Evolutionary conservation across 305 asterid species (phyloP), one percentile per base, ranked within the genome.

Genomic region (Solanum aculeatissimum): DNA sequence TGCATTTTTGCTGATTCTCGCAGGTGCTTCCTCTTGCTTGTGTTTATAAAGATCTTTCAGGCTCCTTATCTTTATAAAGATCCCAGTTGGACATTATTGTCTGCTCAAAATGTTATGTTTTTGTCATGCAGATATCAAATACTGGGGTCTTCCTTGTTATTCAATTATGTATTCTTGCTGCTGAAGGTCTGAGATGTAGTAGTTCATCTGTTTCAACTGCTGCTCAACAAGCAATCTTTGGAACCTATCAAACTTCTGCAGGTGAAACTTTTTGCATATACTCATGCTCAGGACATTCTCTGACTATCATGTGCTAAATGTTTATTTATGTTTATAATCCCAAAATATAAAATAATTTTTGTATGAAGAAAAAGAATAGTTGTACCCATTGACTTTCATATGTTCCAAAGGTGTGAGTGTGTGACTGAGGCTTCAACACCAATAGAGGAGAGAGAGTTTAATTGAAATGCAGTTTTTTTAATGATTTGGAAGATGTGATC

Each of bases 141-240:
- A 89, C 89, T 97, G 87, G 99, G 84, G 93, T 97, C 74, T 97
- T 97, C 90, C 99, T 97, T 87, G 88, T 97, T 75, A 95, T 95
- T 86, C 98, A 97, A 92, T 93, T 95, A 49, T 97, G 99, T 86
- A 91, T 97, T 75, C 83, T 97, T 84, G 95, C 97, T 85, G 98
- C 97, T 63, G 99, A 97, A 89, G 93, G 98, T 88, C 90, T 97
- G 85, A 88, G 98, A 84, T 91, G 98, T 80, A 95, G 97, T 89
- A 94, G 87, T 88, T 89, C 99, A 69, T 94, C 97, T 75, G 80
- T 95, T 78, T 87, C 98, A 83, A 87, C 93, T 88, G 88, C 99
- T 12, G 83, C 93, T 85, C 98, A 95, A 81, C 98, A 93, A 84
- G 85, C 96, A 62, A 90, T 97, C 45, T 57, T 86, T 74, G 98